Evolutionary conservation across 768 basidiomycete species (phyloP).

Genomic region (Austroboletus eburneus): DNA sequence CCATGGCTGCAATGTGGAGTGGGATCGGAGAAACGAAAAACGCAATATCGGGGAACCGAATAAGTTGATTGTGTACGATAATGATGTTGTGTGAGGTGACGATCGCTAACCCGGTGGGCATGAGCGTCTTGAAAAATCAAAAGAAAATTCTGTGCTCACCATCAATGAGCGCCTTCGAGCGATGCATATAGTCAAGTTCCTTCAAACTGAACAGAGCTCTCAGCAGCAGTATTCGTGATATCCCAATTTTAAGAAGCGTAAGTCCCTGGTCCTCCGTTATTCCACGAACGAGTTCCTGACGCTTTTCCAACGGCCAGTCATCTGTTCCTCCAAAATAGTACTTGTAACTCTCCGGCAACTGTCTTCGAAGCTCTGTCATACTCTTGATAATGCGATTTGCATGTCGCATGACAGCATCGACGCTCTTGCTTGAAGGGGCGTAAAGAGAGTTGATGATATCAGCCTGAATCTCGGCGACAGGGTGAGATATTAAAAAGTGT

Average conservation of each 20-base stretch:
- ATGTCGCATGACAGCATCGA: conserved; percentile 68
- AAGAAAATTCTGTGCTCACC: conserved; percentile 41
- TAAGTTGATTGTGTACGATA: conserved; percentile 77
- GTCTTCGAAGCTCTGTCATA: conserved; percentile 64
- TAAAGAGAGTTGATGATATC: conserved; percentile 88
- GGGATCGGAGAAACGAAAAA: conserved; percentile 90
- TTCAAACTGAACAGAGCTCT: conserved; percentile 77
- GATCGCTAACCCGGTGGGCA: conserved; percentile 55
- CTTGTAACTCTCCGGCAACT: conserved; percentile 68
- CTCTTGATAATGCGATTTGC: conserved; percentile 77
- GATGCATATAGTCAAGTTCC: conserved; percentile 59
- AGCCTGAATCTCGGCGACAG: conserved; percentile 80
- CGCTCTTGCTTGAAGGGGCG: conserved; percentile 64
- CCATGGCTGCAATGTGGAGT: conserved; percentile 87
- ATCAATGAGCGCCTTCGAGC: conserved; percentile 72
- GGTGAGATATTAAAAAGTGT: conserved; percentile 73
- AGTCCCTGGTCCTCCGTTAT: conserved; percentile 80
- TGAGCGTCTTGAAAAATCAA: conserved; percentile 7
- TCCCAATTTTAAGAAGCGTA: conserved; percentile 79
- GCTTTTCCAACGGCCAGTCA: conserved; percentile 67
- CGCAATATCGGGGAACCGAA: conserved; percentile 78
- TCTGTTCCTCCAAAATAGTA: conserved; percentile 74
- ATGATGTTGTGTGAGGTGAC: conserved; percentile 86
- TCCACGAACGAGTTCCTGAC: conserved; percentile 60
- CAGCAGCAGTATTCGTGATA: conserved; percentile 71